Evolutionary conservation across 129 eudicot species (phyloP).

Genomic region (Dittrichia graveolens): DNA sequence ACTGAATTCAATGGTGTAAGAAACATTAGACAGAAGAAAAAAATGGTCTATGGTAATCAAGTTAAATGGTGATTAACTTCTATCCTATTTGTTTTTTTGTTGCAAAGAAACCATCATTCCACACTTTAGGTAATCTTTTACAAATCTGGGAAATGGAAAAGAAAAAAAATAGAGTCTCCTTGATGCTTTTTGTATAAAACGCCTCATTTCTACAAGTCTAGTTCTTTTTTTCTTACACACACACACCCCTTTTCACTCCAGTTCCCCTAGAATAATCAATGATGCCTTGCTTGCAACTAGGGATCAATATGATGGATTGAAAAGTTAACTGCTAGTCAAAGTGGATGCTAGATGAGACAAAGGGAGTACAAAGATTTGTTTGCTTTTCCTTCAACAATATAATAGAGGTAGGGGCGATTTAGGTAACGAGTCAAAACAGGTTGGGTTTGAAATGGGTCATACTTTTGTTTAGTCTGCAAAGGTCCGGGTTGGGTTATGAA

Average conservation of each 20-base stretch:
- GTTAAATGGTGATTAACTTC: slow-evolving; percentile 9
- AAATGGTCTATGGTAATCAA: background rate
- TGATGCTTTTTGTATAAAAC: background rate
- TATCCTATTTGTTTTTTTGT: slow-evolving; percentile 1
- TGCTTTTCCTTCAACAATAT: slow-evolving; percentile 6
- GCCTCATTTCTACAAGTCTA: background rate
- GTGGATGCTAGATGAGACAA: background rate
- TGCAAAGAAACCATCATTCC: slow-evolving; percentile 12
- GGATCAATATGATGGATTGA: background rate
- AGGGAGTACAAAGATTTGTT: slow-evolving; percentile 4
- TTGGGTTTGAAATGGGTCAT: too few relatives aligned
- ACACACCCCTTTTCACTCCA: background rate
- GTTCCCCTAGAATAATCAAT: background rate
- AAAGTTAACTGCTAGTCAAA: background rate
- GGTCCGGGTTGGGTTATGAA: too few relatives aligned
- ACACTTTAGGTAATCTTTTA: background rate
- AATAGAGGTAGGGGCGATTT: too few relatives aligned
- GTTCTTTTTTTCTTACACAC: background rate
- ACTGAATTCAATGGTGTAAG: background rate
- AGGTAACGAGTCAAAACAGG: too few relatives aligned
- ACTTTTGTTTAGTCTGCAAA: too few relatives aligned
- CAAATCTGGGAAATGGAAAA: background rate
- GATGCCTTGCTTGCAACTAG: slow-evolving; percentile 2
- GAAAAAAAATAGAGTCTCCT: background rate
- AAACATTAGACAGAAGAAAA: background rate